phyloP scores from a whole-genome alignment of 352 stramenopile genomes.

The Globisporangium megalacanthum region DNA sequence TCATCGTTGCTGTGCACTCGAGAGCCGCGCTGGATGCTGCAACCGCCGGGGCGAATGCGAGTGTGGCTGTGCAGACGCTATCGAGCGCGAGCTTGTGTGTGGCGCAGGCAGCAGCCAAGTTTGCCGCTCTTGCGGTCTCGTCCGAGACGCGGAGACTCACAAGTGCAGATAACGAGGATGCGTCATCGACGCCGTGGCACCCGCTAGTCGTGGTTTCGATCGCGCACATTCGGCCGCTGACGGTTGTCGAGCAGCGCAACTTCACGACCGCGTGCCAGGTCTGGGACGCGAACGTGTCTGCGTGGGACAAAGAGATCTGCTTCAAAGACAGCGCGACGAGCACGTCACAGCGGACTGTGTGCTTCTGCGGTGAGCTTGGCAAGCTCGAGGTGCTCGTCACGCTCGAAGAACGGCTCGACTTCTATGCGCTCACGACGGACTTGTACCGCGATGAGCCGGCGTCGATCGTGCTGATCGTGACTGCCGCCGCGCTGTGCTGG shows the following conservation, averaged over 20 bases:
- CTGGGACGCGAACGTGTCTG: conserved; percentile 30
- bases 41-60: conserved; percentile 7
- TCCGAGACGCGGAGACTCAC: background rate
- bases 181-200: conserved; percentile 18
- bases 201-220: conserved; percentile 46
- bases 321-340: conserved; percentile 52
- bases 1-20: conserved; percentile 41
- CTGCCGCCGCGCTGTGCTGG: conserved; percentile 31
- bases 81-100: conserved; percentile 35
- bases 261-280: conserved; percentile 55
- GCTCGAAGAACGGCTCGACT: conserved; percentile 58
- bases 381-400: conserved; percentile 58
- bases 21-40: conserved; percentile 21
- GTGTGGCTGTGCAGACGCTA: conserved; percentile 27
- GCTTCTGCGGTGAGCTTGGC: conserved; percentile 41
- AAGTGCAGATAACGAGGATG: background rate
- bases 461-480: conserved; percentile 39
- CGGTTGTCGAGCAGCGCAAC: conserved; percentile 39
- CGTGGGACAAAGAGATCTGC: conserved; percentile 50
- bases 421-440: conserved; percentile 41
- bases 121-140: background rate
- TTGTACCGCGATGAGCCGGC: conserved; percentile 58
- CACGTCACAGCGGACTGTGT: conserved; percentile 34
- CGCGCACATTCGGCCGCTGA: conserved; percentile 36
- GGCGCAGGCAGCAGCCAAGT: conserved; percentile 16